Evolutionary conservation across 208 protist species (phyloP).

Genomic region (Crithidia mellificae): DNA sequence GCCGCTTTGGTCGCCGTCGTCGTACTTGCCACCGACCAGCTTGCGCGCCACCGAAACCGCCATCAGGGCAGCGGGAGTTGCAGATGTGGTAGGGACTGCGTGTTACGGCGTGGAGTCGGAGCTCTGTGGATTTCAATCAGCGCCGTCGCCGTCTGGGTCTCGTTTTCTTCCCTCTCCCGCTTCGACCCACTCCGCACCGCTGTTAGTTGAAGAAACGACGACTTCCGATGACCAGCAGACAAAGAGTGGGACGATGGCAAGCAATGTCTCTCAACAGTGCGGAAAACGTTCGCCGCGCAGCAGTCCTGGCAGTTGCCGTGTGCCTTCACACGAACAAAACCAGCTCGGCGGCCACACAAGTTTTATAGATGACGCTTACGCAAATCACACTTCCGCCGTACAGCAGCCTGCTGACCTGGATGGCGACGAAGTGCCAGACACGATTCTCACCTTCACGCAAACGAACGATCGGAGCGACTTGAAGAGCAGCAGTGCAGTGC

Average conservation of each 20-base stretch:
- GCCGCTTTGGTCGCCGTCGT: neutral
- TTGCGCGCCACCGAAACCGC: neutral
- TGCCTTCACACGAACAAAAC: neutral
- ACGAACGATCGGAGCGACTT: too few relatives aligned
- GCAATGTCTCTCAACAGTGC: too few relatives aligned
- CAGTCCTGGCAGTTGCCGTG: neutral
- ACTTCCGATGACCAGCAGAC: too few relatives aligned
- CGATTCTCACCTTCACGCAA: neutral
- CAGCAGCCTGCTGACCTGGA: neutral
- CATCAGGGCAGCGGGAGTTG: neutral
- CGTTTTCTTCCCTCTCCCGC: neutral
- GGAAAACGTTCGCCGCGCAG: too few relatives aligned
- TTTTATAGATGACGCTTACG: neutral
- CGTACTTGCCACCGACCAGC: neutral
- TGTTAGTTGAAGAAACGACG: neutral
- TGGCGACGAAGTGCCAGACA: neutral
- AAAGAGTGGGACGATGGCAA: too few relatives aligned
- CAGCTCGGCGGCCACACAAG: too few relatives aligned
- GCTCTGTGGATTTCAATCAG: conserved; percentile 13
- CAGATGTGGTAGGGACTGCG: neutral
- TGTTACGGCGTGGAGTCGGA: conserved; percentile 19
- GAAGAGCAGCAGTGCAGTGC: too few relatives aligned
- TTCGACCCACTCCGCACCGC: neutral
- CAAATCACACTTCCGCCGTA: neutral
- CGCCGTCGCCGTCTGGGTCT: neutral